Percentiles rank a stretch among this genome's conserved stretches.
Evolutionary conservation across 164 flowering plant genomes (phyloP).

Genomic region (Vitis vinifera): DNA sequence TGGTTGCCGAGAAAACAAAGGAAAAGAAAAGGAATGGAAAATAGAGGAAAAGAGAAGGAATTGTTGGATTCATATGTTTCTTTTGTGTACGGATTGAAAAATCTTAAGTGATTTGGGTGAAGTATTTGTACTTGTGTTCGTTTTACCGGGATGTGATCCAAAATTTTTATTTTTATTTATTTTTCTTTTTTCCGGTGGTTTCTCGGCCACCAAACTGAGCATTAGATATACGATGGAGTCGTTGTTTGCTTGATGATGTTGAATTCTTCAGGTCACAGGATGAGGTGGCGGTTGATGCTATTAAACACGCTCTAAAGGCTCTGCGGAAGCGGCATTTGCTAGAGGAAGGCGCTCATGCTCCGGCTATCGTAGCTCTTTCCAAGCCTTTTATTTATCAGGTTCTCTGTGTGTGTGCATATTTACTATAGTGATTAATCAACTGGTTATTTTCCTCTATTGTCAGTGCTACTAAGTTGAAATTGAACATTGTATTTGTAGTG

Average conservation of each 20-base stretch:
- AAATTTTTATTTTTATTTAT: background rate
- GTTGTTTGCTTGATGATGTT: background rate
- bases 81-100: too few relatives aligned
- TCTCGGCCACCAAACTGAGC: background rate
- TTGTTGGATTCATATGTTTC: background rate
- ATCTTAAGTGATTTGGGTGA: too few relatives aligned
- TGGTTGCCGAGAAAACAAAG: slow-evolving; percentile 3
- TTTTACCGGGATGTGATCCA: too few relatives aligned
- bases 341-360: slow-evolving; percentile 94
- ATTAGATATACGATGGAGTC: background rate
- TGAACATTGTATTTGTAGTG: too few relatives aligned
- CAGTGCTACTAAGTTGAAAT: too few relatives aligned
- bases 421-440: background rate
- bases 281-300: slow-evolving; percentile 57
- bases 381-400: slow-evolving; percentile 69
- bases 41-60: background rate
- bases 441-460: background rate
- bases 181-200: background rate
- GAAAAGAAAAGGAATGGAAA: background rate
- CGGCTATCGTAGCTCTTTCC: slow-evolving; percentile 70
- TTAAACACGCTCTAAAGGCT: slow-evolving; percentile 78
- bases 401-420: background rate
- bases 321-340: slow-evolving; percentile 73
- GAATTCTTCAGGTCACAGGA: slow-evolving; percentile 50
- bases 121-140: too few relatives aligned